Evolutionary conservation across 108 stramenopile species (phyloP), one percentile per base, ranked within the genome.

Genomic region (Nannochloropsis gaditana): DNA sequence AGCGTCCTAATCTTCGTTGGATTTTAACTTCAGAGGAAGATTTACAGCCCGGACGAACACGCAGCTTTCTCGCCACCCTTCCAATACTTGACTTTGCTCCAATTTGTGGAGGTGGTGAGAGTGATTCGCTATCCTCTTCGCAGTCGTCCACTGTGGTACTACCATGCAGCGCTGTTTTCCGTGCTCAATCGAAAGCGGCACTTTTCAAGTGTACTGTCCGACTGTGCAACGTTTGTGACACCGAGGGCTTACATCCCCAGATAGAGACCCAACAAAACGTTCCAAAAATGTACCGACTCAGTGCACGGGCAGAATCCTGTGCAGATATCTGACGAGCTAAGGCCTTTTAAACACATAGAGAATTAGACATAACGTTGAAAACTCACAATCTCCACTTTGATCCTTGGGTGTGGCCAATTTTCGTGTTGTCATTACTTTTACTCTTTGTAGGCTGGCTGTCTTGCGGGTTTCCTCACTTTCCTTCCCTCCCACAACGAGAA

Each of bases 151-250:
- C 59, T n/a, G 59, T n/a, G 15, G 15, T n/a, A n/a, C n/a, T 73
- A 4, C 59, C 59, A n/a, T 73, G 19, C n/a, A n/a, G 59, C 3
- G n/a, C 59, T 15, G 2, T 73, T 8, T 73, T 73, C 3, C 59
- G 59, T 2, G 59, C 59, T 2, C 15, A 73, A n/a, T n/a, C 19
- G 15, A 73, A 73, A 6, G 59, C 2, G n/a, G 59, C 59, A 73
- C 8, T 73, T n/a, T n/a, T n/a, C 59, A 73, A 73, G 59, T 73
- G 59, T n/a, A 73, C 59, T n/a, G 59, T 73, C 19, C 59, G 59
- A 8, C 59, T 73, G 4, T 6, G 15, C 59, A 73, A 73, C 19
- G 19, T 73, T 31, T 31, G 31, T 73, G 59, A 73, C 59, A 73
- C 4, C 59, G 59, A n/a, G 59, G 59, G 59, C 8, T 4, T 4